Percentiles rank a stretch among this genome's conserved stretches.
phyloP scores from a whole-genome alignment of 441 rosid species.

The Theobroma grandiflorum region DNA sequence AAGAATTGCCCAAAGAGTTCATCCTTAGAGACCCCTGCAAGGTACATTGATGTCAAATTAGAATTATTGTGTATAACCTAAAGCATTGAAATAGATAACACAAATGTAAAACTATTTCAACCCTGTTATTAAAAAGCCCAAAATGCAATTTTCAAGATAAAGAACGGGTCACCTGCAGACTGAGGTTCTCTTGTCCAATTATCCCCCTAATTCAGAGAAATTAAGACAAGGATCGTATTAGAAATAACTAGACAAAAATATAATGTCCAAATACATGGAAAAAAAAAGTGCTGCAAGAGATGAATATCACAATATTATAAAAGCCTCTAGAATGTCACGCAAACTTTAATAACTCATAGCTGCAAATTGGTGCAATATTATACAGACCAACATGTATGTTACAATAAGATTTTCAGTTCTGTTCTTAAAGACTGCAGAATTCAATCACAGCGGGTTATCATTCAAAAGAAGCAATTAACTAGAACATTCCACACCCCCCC shows the following conservation, averaged over 20 bases:
- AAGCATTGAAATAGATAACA: slow-evolving; percentile 10
- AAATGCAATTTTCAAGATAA: slow-evolving; percentile 6
- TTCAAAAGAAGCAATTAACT: background rate
- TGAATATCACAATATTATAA: background rate
- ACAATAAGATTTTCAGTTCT: background rate
- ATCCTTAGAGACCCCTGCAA: slow-evolving; percentile 73
- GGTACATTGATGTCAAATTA: slow-evolving; percentile 26
- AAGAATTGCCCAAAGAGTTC: slow-evolving; percentile 83
- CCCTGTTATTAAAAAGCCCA: background rate
- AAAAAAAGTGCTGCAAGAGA: background rate
- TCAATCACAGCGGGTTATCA: background rate
- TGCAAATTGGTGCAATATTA: background rate
- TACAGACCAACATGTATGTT: background rate
- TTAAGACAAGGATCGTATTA: background rate
- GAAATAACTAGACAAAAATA: background rate
- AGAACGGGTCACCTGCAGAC: slow-evolving; percentile 44
- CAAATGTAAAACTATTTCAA: background rate
- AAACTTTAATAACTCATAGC: background rate
- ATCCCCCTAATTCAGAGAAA: slow-evolving; percentile 44
- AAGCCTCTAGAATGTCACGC: background rate
- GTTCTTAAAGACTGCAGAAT: background rate
- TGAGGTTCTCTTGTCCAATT: slow-evolving; percentile 44
- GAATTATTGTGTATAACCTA: slow-evolving; percentile 17
- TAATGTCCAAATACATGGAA: slow-evolving; percentile 5
- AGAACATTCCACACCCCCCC: background rate